Percentiles rank a stretch among this genome's conserved stretches.
Conservation (phyloP, 2,329 filamentous ascomycete genomes). For the Colletotrichum sp. region DNA sequence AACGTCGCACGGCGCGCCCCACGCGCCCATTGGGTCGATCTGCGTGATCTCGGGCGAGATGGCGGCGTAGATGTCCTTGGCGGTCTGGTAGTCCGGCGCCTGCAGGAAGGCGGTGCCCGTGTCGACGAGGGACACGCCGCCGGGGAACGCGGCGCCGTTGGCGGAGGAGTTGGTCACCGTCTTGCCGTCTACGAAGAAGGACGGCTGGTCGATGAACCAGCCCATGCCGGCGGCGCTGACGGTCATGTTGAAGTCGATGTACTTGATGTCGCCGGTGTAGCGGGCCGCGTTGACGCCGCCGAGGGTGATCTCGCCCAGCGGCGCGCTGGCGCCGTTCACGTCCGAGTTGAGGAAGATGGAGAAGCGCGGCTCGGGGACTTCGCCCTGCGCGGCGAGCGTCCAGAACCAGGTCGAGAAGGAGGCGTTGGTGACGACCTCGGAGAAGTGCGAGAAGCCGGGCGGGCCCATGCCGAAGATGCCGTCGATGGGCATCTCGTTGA, state of each 20-base stretch:
- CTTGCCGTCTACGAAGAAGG: conserved; percentile 28
- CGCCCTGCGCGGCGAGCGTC: conserved; percentile 28
- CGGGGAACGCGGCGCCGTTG: background rate
- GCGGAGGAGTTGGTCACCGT: conserved; percentile 21
- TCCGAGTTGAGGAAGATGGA: conserved; percentile 30
- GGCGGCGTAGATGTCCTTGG: conserved; percentile 31
- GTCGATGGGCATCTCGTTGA: conserved; percentile 31
- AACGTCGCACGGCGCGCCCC: conserved; percentile 35
- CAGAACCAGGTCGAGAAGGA: conserved; percentile 28
- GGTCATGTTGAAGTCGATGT: conserved; percentile 25
- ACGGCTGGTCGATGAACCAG: conserved; percentile 31
- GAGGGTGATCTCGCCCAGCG: conserved; percentile 32
- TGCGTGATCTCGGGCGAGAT: conserved; percentile 33
- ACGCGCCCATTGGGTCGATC: conserved; percentile 33
- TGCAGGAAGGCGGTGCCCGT: conserved; percentile 35
- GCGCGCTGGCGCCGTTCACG: conserved; percentile 10
- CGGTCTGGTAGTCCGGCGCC: conserved; percentile 31
- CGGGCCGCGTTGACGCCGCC: conserved; percentile 34
- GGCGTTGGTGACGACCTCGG: background rate
- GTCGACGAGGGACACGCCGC: conserved; percentile 30
- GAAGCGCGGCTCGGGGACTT: conserved; percentile 30
- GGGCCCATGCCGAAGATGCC: conserved; percentile 36
- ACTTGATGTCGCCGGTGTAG: conserved; percentile 30
- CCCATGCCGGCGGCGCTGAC: conserved; percentile 16
- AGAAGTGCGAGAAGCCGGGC: conserved; percentile 14